phyloP scores from a whole-genome alignment of 2,329 filamentous ascomycete species.

The Annulohypoxylon truncatum region DNA sequence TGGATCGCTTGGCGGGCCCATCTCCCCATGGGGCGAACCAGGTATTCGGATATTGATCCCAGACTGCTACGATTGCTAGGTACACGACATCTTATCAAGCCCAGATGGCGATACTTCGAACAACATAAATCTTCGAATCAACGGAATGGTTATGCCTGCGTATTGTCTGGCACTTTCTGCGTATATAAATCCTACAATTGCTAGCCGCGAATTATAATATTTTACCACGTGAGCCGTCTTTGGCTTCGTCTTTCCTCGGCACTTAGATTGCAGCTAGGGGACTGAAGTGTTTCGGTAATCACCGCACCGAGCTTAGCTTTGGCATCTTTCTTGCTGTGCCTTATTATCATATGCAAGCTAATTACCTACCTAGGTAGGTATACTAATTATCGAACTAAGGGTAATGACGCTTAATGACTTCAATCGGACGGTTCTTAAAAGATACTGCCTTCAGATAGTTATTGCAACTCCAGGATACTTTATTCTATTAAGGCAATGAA shows the following conservation, averaged over 20 bases:
- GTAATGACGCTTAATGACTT: conserved; percentile 27
- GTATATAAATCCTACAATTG: no score
- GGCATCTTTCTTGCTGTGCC: conserved; percentile 52
- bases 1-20: conserved; percentile 13
- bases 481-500: no score
- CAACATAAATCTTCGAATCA: conserved; percentile 9
- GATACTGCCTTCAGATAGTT: no score
- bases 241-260: conserved; percentile 55
- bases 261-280: background rate
- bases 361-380: no score
- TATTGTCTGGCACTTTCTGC: background rate
- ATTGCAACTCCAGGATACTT: no score
- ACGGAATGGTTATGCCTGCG: background rate
- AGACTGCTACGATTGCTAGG: conserved; percentile 26
- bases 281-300: conserved; percentile 54
- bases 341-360: no score
- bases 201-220: background rate
- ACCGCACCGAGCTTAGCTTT: conserved; percentile 56
- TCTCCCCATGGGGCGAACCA: conserved; percentile 13
- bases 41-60: conserved; percentile 33
- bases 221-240: conserved; percentile 49
- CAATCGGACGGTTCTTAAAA: no score
- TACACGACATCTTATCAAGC: conserved; percentile 3
- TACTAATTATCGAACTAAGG: conserved; percentile 56
- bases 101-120: conserved; percentile 25